Evolutionary conservation across 768 basidiomycete species (phyloP), one percentile per base, ranked within the genome.

Genomic region (Omphalotus guepiniiformis): DNA sequence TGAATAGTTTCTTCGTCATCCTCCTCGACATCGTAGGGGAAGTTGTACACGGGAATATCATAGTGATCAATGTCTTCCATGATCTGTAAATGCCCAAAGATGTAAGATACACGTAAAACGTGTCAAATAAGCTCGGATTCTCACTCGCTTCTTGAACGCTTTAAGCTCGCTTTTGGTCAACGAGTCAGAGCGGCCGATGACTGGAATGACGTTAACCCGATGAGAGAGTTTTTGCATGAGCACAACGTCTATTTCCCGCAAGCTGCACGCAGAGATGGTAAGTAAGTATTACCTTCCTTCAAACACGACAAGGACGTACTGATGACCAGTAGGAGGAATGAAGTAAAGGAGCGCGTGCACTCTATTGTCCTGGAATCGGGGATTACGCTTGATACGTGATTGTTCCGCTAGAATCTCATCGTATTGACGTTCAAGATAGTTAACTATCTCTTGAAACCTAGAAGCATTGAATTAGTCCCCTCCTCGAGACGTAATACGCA

Each of bases 21-120:
- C 66, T 95, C 92, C 58, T 95, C 92, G 3, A 86, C 78, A 56
- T 93, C 91, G 63, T 92, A 94, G 0, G 91, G 91, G 78, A 94
- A 94, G 73, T 93, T 93, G 72, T 93, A 93, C 39, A 93, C 82
- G 1, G 90, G 89, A 55, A 94, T 93, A 49, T 82, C 78, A 65
- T 91, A 91, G 71, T 90, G 73, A 57, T 88, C 85, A 55, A 95
- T 93, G 57, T 95, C 92, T 64, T 95, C 91, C 87, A 92, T 91
- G 51, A 93, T 81, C 87, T 90, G 51, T 16, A 55, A 23, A 22
- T 7, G 34, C 19, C 9, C 29, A 26, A 35, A 54, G 43, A 42
- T 32, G 25, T 53, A 36, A 50, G 47, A 42, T 13, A 25, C 16
- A 48, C 49, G 56, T 38, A 42, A 53, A 49, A 53, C 51, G 26